Percentiles rank a stretch among this genome's conserved stretches.
These are phyloP conservation scores for Aspergillus brasiliensis DNA, from an alignment of 2,329 filamentous ascomycete genomes.

Conservation along the genomic window DNA sequence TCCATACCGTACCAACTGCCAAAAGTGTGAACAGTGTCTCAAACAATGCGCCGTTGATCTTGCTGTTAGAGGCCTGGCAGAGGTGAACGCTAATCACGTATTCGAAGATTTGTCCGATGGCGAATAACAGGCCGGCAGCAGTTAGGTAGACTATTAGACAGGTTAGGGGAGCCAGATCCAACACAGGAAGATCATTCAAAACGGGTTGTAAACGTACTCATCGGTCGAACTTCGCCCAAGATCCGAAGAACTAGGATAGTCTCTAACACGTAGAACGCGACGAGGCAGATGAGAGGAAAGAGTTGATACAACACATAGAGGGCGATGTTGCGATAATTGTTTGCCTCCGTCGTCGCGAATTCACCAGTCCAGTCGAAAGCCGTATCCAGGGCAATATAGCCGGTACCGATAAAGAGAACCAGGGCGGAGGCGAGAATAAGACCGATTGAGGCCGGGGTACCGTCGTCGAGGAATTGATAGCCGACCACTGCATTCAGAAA, in stretches of 20 bases:
- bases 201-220: conserved; percentile 59
- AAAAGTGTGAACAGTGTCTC: conserved; percentile 89
- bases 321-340: conserved; percentile 70
- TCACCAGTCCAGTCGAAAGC: conserved; percentile 81
- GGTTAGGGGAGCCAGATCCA: neutral
- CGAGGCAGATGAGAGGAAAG: conserved; percentile 83
- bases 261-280: conserved; percentile 83
- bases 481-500: conserved; percentile 91
- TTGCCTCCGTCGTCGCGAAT: conserved; percentile 64
- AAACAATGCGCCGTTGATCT: conserved; percentile 91
- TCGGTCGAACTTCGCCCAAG: conserved; percentile 85
- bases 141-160: conserved; percentile 66
- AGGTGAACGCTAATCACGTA: conserved; percentile 91
- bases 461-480: conserved; percentile 91
- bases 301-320: conserved; percentile 95
- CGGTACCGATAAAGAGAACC: conserved; percentile 81
- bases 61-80: conserved; percentile 77
- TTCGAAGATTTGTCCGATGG: conserved; percentile 92
- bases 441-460: conserved; percentile 78
- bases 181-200: conserved; percentile 4
- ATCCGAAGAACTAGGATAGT: conserved; percentile 79
- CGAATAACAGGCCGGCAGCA: conserved; percentile 77
- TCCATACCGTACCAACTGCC: conserved; percentile 80
- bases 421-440: conserved; percentile 71
- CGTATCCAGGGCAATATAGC: conserved; percentile 94